Evolutionary conservation across 306 rosid genomes (phyloP).

Genomic region (Lupinus albus): DNA sequence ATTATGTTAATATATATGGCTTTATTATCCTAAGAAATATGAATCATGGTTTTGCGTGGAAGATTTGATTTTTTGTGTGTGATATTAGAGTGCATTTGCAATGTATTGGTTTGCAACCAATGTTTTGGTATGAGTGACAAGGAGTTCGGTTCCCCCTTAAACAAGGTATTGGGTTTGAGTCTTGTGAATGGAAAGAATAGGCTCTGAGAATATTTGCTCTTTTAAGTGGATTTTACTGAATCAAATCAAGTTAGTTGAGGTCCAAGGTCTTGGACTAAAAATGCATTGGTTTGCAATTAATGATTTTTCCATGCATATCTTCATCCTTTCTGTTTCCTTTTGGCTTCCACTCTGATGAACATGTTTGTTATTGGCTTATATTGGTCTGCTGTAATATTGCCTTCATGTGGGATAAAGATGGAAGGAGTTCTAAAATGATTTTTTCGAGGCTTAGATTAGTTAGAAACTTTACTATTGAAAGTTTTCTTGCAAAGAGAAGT

Average conservation of each 20-base stretch:
- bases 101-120: constrained; percentile 26
- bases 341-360: constrained; percentile 5
- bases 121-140: no score
- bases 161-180: no score
- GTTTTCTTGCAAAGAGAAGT: not conserved
- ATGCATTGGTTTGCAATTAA: no score
- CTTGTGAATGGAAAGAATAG: no score
- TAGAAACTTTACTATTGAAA: no score
- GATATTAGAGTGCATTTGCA: constrained; percentile 18
- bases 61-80: constrained; percentile 15
- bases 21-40: not conserved
- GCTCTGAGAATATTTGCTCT: no score
- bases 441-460: not conserved
- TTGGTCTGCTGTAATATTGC: constrained; percentile 3
- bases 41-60: constrained; percentile 13
- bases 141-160: no score
- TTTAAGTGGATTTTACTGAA: no score
- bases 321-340: not conserved
- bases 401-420: constrained; percentile 25
- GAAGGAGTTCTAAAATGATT: constrained; percentile 23
- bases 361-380: not conserved
- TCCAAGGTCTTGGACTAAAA: no score
- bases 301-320: not conserved
- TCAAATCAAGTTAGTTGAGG: no score
- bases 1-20: not conserved